Evolutionary conservation across 371 early-diverging fungal species (phyloP).

Genomic region (Mucor saturninus): DNA sequence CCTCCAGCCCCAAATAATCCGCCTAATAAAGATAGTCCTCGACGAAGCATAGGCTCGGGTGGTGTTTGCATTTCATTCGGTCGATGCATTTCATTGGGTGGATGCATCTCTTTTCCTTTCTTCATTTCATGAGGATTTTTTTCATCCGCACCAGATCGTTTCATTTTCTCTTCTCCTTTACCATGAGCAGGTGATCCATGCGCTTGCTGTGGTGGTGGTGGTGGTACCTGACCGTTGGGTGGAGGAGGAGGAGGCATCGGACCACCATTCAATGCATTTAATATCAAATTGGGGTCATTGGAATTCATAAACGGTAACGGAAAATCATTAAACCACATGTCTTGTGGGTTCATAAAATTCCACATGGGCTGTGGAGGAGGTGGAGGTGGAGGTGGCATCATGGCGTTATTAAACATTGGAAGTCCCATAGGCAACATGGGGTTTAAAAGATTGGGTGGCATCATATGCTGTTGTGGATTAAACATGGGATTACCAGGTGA

Average conservation of each 20-base stretch:
- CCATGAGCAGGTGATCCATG: not conserved
- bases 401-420: constrained; percentile 19
- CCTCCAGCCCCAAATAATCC: constrained; percentile 12
- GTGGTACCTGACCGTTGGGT: not conserved
- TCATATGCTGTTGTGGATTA: constrained; percentile 4
- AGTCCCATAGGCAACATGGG: not conserved
- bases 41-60: constrained; percentile 7
- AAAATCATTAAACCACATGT: constrained; percentile 10
- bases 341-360: constrained; percentile 20
- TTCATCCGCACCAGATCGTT: not conserved
- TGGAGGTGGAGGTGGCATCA: constrained; percentile 10
- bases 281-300: constrained; percentile 13
- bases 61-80: not conserved
- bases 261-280: constrained; percentile 1
- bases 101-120: not conserved
- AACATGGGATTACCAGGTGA: not conserved
- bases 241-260: not conserved
- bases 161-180: not conserved
- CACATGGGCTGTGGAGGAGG: constrained; percentile 9
- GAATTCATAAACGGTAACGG: constrained; percentile 14
- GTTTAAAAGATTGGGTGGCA: not conserved
- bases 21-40: constrained; percentile 19
- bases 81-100: constrained; percentile 1
- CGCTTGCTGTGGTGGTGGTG: constrained; percentile 2
- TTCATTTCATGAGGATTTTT: not conserved